Conservation (phyloP, 495 filamentous ascomycete genomes). For the Talaromyces liani region DNA sequence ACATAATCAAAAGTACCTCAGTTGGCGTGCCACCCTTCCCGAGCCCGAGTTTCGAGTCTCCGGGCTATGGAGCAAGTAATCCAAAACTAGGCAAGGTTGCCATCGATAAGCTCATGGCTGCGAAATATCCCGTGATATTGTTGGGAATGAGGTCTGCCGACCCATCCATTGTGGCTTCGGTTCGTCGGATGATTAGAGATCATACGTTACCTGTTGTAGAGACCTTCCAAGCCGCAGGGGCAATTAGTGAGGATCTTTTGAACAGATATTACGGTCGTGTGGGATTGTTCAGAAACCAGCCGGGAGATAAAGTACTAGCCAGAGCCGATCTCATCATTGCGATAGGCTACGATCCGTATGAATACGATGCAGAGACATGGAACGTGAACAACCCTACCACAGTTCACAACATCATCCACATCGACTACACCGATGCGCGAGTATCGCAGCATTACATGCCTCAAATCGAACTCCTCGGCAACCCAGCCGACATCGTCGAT, state of each 20-base stretch:
- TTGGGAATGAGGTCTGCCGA: slow-evolving; percentile 7
- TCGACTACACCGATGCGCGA: slow-evolving; percentile 4
- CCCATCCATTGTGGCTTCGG: not conserved
- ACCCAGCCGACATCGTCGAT: slow-evolving; percentile 8
- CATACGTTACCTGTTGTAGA: slow-evolving; percentile 6
- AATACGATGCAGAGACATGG: slow-evolving; percentile 8
- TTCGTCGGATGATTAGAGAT: slow-evolving; percentile 5
- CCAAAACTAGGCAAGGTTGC: slow-evolving; percentile 3
- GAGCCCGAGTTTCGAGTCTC: slow-evolving; percentile 1
- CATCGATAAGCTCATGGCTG: not conserved
- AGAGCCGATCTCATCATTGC: slow-evolving; percentile 5
- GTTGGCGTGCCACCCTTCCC: slow-evolving; percentile 1
- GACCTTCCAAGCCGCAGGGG: slow-evolving; percentile 8
- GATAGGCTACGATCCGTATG: slow-evolving; percentile 5
- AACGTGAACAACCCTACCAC: slow-evolving; percentile 4
- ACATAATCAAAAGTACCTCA: slow-evolving; percentile 8
- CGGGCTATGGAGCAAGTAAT: slow-evolving; percentile 6
- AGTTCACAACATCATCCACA: slow-evolving; percentile 5
- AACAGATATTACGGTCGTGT: slow-evolving; percentile 6
- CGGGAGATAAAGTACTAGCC: slow-evolving; percentile 6
- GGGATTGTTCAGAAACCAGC: slow-evolving; percentile 8
- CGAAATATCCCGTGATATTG: slow-evolving; percentile 6
- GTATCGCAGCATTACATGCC: slow-evolving; percentile 9
- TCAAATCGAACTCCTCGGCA: slow-evolving; percentile 6
- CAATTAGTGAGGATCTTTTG: slow-evolving; percentile 7